Evolutionary conservation across 2,329 filamentous ascomycete genomes (phyloP).

Genomic region (Fusarium sp.): DNA sequence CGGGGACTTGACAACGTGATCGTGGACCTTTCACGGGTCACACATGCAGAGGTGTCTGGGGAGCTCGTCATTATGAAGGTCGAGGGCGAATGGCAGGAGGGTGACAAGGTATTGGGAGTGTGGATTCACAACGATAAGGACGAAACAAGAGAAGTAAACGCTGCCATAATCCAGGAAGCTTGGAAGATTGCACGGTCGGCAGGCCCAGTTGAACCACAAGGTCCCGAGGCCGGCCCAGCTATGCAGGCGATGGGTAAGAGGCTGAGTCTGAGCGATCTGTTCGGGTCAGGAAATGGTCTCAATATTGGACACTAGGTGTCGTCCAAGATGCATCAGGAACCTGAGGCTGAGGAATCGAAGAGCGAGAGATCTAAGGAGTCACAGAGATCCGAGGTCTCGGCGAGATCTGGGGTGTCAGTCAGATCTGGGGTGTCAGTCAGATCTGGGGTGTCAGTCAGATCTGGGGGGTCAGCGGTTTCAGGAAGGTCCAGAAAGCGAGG

Average conservation of each 20-base stretch:
- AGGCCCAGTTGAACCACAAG: conserved; percentile 42
- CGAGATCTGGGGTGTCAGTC: background rate
- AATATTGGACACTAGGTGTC: conserved; percentile 31
- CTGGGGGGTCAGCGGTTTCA: background rate
- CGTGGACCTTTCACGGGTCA: conserved; percentile 68
- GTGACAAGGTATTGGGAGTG: conserved; percentile 59
- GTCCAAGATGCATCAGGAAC: conserved; percentile 1
- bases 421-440: background rate
- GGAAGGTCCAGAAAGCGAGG: background rate
- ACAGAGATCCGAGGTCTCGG: background rate
- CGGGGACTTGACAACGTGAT: conserved; percentile 76
- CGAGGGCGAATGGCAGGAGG: conserved; percentile 47
- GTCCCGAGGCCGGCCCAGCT: conserved; percentile 51
- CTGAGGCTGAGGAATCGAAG: background rate
- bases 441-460: background rate
- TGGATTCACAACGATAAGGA: conserved; percentile 64
- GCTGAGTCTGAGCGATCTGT: conserved; percentile 58
- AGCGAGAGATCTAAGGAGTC: background rate
- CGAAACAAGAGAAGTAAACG: conserved; percentile 54
- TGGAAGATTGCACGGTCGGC: conserved; percentile 52
- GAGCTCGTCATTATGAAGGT: conserved; percentile 63
- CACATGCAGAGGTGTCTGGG: conserved; percentile 69
- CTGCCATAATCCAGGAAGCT: conserved; percentile 53
- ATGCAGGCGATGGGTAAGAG: conserved; percentile 56
- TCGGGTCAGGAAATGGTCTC: conserved; percentile 47